These are phyloP conservation scores for Lablab purpureus DNA, from an alignment of 306 rosid genomes.

Conservation along the genomic window DNA sequence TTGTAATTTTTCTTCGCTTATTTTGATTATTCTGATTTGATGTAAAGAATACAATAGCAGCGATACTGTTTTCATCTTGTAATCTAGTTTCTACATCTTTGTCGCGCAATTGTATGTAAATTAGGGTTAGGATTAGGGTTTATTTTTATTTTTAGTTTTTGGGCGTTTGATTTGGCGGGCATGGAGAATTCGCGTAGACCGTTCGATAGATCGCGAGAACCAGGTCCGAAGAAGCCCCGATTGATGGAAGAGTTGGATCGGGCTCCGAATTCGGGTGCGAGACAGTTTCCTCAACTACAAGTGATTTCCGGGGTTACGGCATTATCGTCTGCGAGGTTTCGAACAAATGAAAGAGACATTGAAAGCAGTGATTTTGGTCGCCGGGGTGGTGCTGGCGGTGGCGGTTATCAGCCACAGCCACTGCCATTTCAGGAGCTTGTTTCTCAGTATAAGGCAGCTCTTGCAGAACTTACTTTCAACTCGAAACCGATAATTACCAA, in stretches of 20 bases:
- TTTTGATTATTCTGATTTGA: background rate
- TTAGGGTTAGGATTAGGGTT: slow-evolving; percentile 58
- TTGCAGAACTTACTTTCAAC: slow-evolving; percentile 90
- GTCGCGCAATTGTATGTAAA: slow-evolving; percentile 22
- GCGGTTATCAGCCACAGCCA: slow-evolving; percentile 69
- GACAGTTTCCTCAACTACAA: slow-evolving; percentile 69
- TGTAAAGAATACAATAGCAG: background rate
- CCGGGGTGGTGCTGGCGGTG: slow-evolving; percentile 55
- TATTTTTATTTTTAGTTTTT: background rate
- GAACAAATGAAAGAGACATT: slow-evolving; percentile 59
- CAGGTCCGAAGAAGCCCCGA: slow-evolving; percentile 77
- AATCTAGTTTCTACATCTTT: slow-evolving; percentile 1
- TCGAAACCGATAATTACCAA: slow-evolving; percentile 91
- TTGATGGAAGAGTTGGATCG: slow-evolving; percentile 62
- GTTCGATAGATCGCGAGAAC: slow-evolving; percentile 76
- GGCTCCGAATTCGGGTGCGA: slow-evolving; percentile 48
- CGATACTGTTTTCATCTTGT: background rate
- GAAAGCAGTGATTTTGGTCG: slow-evolving; percentile 63
- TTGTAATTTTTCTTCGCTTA: background rate
- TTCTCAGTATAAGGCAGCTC: slow-evolving; percentile 73
- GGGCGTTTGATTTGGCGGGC: slow-evolving; percentile 51
- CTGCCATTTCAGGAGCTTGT: slow-evolving; percentile 77
- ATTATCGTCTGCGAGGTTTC: slow-evolving; percentile 52
- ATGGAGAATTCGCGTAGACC: slow-evolving; percentile 87
- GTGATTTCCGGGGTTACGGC: slow-evolving; percentile 45